Evolutionary conservation across 805 yeast species (phyloP).

Genomic region (Sungouiella thailandica): DNA sequence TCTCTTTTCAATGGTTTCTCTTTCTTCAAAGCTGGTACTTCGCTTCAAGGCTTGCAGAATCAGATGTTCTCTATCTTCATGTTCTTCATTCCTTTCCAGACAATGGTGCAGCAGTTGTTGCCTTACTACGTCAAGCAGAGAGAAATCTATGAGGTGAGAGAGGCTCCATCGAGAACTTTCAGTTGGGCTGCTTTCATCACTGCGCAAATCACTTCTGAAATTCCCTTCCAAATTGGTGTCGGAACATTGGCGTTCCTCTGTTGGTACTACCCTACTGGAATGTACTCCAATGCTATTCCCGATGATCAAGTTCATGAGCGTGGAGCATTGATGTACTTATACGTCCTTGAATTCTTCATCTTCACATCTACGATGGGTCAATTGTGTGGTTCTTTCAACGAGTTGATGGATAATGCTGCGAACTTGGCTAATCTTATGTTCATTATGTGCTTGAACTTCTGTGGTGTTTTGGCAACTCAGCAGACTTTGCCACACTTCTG

Average conservation of each 20-base stretch:
- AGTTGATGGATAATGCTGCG: slow-evolving; percentile 59
- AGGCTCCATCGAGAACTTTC: slow-evolving; percentile 67
- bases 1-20: slow-evolving; percentile 14
- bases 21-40: slow-evolving; percentile 12
- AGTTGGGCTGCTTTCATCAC: slow-evolving; percentile 59
- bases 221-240: slow-evolving; percentile 56
- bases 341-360: slow-evolving; percentile 40
- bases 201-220: slow-evolving; percentile 60
- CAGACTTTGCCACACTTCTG: slow-evolving; percentile 38
- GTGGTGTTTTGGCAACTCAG: slow-evolving; percentile 28
- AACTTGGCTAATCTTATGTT: slow-evolving; percentile 52
- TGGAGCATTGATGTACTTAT: slow-evolving; percentile 54
- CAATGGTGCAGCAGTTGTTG: slow-evolving; percentile 56
- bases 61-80: slow-evolving; percentile 75
- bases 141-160: slow-evolving; percentile 66
- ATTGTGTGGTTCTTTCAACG: slow-evolving; percentile 53
- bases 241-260: slow-evolving; percentile 32
- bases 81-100: slow-evolving; percentile 53
- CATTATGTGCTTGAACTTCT: slow-evolving; percentile 45
- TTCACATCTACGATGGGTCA: slow-evolving; percentile 58
- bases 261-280: slow-evolving; percentile 13
- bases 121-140: slow-evolving; percentile 55
- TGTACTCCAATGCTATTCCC: slow-evolving; percentile 46
- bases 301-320: slow-evolving; percentile 45
- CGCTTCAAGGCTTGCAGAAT: slow-evolving; percentile 41